These are phyloP conservation scores for Myxozyma nipponensis DNA, from an alignment of 805 yeast species.

Conservation along the genomic window DNA sequence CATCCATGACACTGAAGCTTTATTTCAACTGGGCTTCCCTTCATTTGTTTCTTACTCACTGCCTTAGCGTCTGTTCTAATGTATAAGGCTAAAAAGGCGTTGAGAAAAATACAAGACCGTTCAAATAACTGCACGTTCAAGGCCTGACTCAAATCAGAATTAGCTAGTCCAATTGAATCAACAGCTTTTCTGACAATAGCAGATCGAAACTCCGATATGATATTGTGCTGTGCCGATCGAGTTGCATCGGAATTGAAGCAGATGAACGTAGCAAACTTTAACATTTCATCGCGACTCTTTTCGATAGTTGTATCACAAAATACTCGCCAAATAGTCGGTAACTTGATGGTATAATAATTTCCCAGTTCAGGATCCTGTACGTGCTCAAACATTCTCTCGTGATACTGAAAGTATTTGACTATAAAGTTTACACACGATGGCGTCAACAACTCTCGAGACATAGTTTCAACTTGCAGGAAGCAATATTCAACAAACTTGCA, in stretches of 20 bases:
- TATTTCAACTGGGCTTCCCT: constrained; percentile 6
- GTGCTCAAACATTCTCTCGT: no score
- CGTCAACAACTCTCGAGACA: constrained; percentile 3
- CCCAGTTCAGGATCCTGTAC: not conserved
- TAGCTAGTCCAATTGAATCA: constrained; percentile 3
- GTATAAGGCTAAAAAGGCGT: constrained; percentile 5
- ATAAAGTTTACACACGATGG: constrained; percentile 8
- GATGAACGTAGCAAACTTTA: constrained; percentile 2
- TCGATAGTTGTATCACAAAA: constrained; percentile 8
- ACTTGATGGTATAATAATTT: constrained; percentile 5
- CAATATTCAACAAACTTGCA: constrained; percentile 12
- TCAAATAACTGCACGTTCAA: not conserved
- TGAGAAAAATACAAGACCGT: constrained; percentile 10
- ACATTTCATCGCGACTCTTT: not conserved
- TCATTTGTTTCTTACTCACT: not conserved
- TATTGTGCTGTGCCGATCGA: not conserved
- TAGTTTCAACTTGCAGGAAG: constrained; percentile 6
- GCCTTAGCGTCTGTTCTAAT: not conserved
- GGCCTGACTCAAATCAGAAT: constrained; percentile 7
- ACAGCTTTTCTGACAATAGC: constrained; percentile 8
- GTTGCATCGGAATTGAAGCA: not conserved
- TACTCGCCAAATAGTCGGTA: constrained; percentile 17
- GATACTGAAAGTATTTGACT: constrained; percentile 4
- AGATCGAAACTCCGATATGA: constrained; percentile 6
- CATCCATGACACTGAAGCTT: constrained; percentile 11